Evolutionary conservation across 2,329 filamentous ascomycete species (phyloP).

Genomic region (Claviceps sp.): DNA sequence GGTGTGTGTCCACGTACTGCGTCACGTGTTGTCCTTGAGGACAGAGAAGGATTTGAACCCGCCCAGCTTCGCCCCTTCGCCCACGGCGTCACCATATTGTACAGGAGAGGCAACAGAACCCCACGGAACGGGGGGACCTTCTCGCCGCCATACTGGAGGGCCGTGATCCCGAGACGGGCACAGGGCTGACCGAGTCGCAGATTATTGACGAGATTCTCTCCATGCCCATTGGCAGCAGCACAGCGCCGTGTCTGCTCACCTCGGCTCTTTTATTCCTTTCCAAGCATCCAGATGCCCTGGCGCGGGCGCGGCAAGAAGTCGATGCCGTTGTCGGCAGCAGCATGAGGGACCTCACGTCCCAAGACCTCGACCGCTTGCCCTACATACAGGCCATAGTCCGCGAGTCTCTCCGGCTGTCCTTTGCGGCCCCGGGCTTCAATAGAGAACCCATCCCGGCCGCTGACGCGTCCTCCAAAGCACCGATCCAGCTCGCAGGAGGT

Average conservation of each 20-base stretch:
- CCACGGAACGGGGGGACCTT: constrained; percentile 44
- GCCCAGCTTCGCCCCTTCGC: too few species aligned
- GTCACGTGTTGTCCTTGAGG: too few species aligned
- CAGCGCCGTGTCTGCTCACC: constrained; percentile 31
- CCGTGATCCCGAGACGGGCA: constrained; percentile 48
- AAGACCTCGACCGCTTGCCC: constrained; percentile 35
- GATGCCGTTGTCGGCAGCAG: constrained; percentile 33
- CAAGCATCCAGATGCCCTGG: constrained; percentile 34
- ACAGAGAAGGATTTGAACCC: too few species aligned
- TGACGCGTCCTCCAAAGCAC: constrained; percentile 20
- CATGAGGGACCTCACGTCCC: constrained; percentile 26
- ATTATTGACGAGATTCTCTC: constrained; percentile 56
- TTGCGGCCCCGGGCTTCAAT: constrained; percentile 41
- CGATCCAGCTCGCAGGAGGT: constrained; percentile 33
- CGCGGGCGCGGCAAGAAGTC: constrained; percentile 38
- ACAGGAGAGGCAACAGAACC: constrained; percentile 37
- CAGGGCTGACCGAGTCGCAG: constrained; percentile 41
- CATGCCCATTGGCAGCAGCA: constrained; percentile 47
- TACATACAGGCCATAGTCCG: constrained; percentile 42
- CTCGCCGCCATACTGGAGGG: constrained; percentile 45
- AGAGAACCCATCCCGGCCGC: constrained; percentile 30
- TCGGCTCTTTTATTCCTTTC: constrained; percentile 36
- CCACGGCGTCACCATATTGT: too few species aligned
- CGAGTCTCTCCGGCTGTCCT: constrained; percentile 40
- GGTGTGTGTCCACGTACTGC: too few species aligned